phyloP scores from a whole-genome alignment of 1,284 basidiomycete species.

The Ceratobasidium sp. region DNA sequence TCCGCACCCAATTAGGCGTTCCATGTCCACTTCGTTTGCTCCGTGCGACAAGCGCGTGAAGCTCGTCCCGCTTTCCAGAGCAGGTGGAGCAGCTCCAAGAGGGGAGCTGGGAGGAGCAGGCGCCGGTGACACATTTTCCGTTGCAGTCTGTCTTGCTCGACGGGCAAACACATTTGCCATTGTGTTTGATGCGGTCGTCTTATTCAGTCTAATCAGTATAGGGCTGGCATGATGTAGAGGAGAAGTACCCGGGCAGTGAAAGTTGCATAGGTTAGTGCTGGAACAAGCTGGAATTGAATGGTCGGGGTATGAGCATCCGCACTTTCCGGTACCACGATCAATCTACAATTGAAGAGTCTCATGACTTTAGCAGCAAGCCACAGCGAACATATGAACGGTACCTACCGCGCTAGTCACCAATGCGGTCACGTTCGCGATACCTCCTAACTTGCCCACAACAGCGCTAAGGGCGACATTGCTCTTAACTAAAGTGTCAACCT shows the following conservation, averaged over 20 bases:
- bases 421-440: not conserved
- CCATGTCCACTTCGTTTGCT: slow-evolving; percentile 8
- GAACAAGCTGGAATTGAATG: slow-evolving; percentile 21
- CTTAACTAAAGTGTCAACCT: not conserved
- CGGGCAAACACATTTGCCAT: slow-evolving; percentile 4
- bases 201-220: not conserved
- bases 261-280: slow-evolving; percentile 6
- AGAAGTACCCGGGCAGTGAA: slow-evolving; percentile 13
- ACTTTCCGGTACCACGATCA: not conserved
- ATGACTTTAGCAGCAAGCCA: not conserved
- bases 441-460: not conserved
- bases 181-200: slow-evolving; percentile 3
- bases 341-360: too few relatives aligned
- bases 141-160: slow-evolving; percentile 16
- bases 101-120: not conserved
- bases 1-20: slow-evolving; percentile 8
- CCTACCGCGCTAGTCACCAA: not conserved
- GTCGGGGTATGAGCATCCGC: slow-evolving; percentile 19
- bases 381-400: not conserved
- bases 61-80: not conserved
- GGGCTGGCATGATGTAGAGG: too few relatives aligned
- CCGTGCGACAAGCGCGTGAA: too few relatives aligned
- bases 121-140: not conserved
- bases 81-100: not conserved
- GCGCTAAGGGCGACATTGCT: not conserved